Evolutionary conservation across 345 rosid genomes (phyloP).

Genomic region (Boechera retrofracta): DNA sequence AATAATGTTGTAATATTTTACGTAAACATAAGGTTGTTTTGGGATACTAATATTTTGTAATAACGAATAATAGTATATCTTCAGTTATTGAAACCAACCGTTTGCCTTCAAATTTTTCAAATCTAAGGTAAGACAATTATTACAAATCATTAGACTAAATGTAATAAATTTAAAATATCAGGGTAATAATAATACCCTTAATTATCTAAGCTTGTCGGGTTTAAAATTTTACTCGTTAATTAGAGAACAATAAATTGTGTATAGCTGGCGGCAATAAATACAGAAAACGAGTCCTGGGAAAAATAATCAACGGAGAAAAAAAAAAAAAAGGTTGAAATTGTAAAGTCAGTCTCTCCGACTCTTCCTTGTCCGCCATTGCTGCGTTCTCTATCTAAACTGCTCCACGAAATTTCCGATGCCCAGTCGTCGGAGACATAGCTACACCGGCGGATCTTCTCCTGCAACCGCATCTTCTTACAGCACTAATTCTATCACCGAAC

Average conservation of each 20-base stretch:
- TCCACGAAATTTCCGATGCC: constrained; percentile 25
- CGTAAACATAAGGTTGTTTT: too few relatives aligned
- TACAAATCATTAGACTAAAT: not conserved
- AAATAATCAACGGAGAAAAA: not conserved
- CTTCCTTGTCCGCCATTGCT: constrained; percentile 15
- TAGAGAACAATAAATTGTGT: not conserved
- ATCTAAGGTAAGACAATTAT: too few relatives aligned
- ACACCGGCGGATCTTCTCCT: constrained; percentile 52
- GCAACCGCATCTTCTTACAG: constrained; percentile 46
- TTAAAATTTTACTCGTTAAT: not conserved
- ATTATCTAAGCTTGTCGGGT: constrained; percentile 2
- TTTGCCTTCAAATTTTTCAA: too few relatives aligned
- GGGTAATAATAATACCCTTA: not conserved
- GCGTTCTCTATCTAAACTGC: not conserved
- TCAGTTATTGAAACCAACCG: too few relatives aligned
- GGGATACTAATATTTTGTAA: too few relatives aligned
- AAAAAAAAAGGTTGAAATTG: constrained; percentile 15
- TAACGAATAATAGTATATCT: too few relatives aligned
- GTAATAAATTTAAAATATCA: not conserved
- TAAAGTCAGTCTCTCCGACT: constrained; percentile 28
- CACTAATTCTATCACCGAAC: constrained; percentile 37
- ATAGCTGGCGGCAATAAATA: constrained; percentile 16
- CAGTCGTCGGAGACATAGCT: constrained; percentile 50
- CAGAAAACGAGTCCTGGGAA: not conserved
- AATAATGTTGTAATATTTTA: too few relatives aligned